Base-by-base conservation (phyloP, 2,329 filamentous ascomycete genomes). In the Alternaria sp. region DNA sequence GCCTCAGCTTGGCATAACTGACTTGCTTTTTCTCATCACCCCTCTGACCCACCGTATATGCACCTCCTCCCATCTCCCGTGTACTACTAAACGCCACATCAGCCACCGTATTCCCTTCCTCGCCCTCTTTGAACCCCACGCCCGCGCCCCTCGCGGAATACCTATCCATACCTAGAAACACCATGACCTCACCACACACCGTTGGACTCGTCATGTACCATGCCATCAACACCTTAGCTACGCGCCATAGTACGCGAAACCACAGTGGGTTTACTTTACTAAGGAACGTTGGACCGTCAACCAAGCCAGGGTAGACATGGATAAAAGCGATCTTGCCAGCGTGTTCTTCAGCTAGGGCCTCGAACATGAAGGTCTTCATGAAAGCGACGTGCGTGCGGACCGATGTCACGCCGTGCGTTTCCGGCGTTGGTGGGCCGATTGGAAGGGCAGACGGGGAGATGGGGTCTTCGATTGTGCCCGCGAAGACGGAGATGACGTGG, bases 401-500 rank as follows among this genome's bases (percentile, higher is more conserved):
- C n/a, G 61, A 59, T 4, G 63, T 65, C 19, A 78, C 69, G 11
- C 71, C 67, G 56, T 80, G 80, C 9, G 57, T 62, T 12, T 61
- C 40, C 10, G 56, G 45, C 10, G 57, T 12, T 2, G 72, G 70
- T 6, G 57, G 65, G 45, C 79, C 76, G 15, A 80, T 71, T 1
- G 77, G 76, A 6, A 75, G 26, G 26, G 76, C 69, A 8, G 60
- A 62, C 5, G 66, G 50, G n/a, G 65, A 72, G 55, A 76, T 65
- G 8, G 57, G 65, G 19, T 71, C 69, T 59, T 80, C 78, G 9
- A 69, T 53, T 15, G 66, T 67, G 3, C 76, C 75, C 1, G 75
- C 76, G 52, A 76, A 80, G 17, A 81, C 70, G 25, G 79, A 81
- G 12, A 80, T 71, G 21, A 79, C 68, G 71, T 72, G 57, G 74